Evolutionary conservation across 306 rosid species (phyloP), one percentile per base, ranked within the genome.

Genomic region (Vicia villosa): DNA sequence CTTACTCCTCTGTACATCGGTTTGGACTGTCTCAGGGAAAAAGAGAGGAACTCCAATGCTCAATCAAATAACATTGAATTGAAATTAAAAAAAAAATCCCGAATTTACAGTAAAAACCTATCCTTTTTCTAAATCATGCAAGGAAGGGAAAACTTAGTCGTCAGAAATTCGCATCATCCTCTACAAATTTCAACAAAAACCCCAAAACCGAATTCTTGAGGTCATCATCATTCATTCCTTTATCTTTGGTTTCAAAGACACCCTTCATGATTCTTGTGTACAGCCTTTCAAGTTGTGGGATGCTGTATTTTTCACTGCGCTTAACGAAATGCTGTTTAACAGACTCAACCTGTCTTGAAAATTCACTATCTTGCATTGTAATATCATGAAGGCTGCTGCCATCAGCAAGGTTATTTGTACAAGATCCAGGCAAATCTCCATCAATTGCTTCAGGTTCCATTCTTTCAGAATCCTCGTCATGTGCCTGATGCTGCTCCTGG

Each of bases 211-310:
- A 79, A 80, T 77, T 62, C 87, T 75, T 86, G 8, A 80, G 58
- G 77, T 85, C 85, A 59, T 74, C 40, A 21, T 74, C 50, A 45
- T 36, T 74, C 47, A 37, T 64, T 71, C 74, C 85, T 69, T 56
- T 66, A 43, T 68, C 79, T 69, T 83, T 84, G 72, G 83, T 65
- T 73, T 85, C 91, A 81, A 90, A 90, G 77, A 94, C 77, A 40
- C 86, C 89, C 92, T 88, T 94, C 97, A 94, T 85, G 21, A 90
- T 81, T 68, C 95, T 85, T 0, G 95, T 77, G 85, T 94, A 94
- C 24, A 94, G 90, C 80, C 95, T 85, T 73, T 90, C 97, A 21
- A 94, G 97, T 80, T 88, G 90, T 10, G 96, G 97, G 74, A 94
- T 80, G 85, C 79, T 77, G 61, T 81, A 88, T 74, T 67, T 79